Evolutionary conservation across 805 yeast genomes (phyloP), one percentile per base, ranked within the genome.

Genomic region (Lachancea nothofagi): DNA sequence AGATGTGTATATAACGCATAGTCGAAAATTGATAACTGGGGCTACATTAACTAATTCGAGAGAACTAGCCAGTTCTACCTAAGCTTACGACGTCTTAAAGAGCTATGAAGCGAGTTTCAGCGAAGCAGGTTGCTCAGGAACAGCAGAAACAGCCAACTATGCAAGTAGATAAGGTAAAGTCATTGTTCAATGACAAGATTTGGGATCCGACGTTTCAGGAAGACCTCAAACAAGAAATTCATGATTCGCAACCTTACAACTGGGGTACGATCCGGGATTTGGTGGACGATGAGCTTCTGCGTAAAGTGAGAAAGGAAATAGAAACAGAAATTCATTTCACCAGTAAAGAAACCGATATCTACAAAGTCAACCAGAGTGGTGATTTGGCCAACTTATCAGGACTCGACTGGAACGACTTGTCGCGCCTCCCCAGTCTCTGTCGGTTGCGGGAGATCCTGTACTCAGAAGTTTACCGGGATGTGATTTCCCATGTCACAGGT

Each of bases 271-370:
- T 93, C 34, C 70, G 67, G 17, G 73, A 78, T 24, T 66, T 93
- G 33, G 71, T 93, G 29, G 77, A 89, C 56, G 95, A 90, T 48
- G 75, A 78, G 1, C 64, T 94, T 27, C 65, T 93, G 39, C 68
- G 93, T 46, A 72, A 74, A 22, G 97, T 94, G 1, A 74, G 97
- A 36, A 75, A 76, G 42, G 98, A 93, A 60, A 88, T 94, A 19
- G 73, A 85, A 48, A 65, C 71, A 2, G 83, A 88, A 54, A 81
- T 93, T 45, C 93, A 85, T 31, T 93, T 94, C 69, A 88, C 97
- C 7, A 78, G 80, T 51, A 93, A 94, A 61, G 99, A 94, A 62
- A 93, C 99, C 0, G 99, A 93, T 58, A 93, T 93, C 47, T 93
- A 93, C 64, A 89, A 86, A 60, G 95, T 90, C 22, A 79, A 65